A percentile compares a stretch with the other conserved stretches of the same genome.
Conservation (phyloP, 768 basidiomycete genomes). For the Lenzites betulinus region DNA sequence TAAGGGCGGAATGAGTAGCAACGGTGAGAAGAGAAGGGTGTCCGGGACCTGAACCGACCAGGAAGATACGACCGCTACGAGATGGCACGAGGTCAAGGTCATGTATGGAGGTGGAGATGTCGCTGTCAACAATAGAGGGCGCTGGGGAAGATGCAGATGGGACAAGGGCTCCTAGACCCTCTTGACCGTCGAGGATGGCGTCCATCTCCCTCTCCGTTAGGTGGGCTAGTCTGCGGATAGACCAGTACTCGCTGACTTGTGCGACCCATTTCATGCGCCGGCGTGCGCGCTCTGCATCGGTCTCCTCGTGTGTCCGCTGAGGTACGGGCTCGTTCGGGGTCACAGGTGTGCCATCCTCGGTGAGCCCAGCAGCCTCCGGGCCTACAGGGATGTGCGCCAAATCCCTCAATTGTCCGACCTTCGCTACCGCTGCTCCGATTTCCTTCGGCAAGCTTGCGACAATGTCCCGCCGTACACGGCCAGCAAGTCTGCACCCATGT, state of each 20-base stretch:
- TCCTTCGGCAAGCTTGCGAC: constrained; percentile 71
- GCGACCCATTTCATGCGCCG: constrained; percentile 91
- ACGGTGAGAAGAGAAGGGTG: constrained; percentile 91
- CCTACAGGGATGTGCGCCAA: constrained; percentile 44
- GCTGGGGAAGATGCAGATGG: constrained; percentile 22
- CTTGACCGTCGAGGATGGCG: constrained; percentile 51
- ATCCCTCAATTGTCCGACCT: constrained; percentile 67
- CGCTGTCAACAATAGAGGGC: neutral
- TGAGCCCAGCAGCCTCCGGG: constrained; percentile 38
- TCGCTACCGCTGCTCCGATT: constrained; percentile 72
- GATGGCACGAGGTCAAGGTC: constrained; percentile 28
- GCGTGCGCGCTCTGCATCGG: constrained; percentile 38
- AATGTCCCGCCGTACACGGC: constrained; percentile 80
- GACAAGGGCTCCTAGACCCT: constrained; percentile 12
- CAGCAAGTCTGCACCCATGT: constrained; percentile 82
- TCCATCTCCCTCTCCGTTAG: constrained; percentile 72
- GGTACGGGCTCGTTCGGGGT: constrained; percentile 77
- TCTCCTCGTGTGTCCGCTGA: constrained; percentile 49
- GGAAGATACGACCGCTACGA: constrained; percentile 70
- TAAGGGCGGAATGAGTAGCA: constrained; percentile 81
- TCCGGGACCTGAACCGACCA: constrained; percentile 95
- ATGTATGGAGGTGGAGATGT: constrained; percentile 30
- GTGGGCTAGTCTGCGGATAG: constrained; percentile 69
- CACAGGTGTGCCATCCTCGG: constrained; percentile 53
- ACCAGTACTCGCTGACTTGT: constrained; percentile 97